These are phyloP conservation scores for Grigorovia transvaalensis DNA, from an alignment of 805 yeast species.

Conservation along the genomic window DNA sequence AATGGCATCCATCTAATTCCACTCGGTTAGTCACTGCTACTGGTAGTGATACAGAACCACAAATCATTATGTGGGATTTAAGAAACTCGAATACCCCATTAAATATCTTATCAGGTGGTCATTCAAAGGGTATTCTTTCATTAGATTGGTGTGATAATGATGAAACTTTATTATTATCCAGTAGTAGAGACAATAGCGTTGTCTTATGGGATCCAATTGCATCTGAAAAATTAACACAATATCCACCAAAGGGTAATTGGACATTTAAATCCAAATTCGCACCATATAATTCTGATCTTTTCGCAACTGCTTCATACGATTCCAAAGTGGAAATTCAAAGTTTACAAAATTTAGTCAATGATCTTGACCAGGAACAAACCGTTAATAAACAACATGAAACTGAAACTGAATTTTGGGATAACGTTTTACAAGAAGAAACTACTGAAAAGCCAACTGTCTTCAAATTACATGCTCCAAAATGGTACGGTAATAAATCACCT, in stretches of 20 bases:
- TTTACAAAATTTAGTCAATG: constrained; percentile 52
- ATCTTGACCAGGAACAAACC: constrained; percentile 21
- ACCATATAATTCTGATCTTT: constrained; percentile 76
- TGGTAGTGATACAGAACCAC: constrained; percentile 68
- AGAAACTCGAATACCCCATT: constrained; percentile 92
- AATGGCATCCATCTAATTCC: constrained; percentile 89
- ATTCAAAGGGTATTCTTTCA: constrained; percentile 77
- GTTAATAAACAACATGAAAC: constrained; percentile 25
- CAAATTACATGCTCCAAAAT: constrained; percentile 69
- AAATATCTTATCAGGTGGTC: constrained; percentile 52
- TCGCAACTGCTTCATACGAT: constrained; percentile 83
- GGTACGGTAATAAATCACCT: constrained; percentile 68
- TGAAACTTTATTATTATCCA: constrained; percentile 65
- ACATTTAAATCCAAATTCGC: constrained; percentile 82
- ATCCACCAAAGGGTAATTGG: constrained; percentile 92
- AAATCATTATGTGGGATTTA: constrained; percentile 85
- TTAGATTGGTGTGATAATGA: constrained; percentile 91
- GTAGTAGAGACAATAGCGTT: constrained; percentile 86
- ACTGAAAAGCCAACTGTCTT: constrained; percentile 63
- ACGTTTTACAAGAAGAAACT: constrained; percentile 54
- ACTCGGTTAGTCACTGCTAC: constrained; percentile 85
- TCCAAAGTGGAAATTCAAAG: constrained; percentile 75
- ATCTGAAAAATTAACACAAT: constrained; percentile 68
- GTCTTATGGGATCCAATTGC: constrained; percentile 81
- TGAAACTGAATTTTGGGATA: constrained; percentile 82